A percentile compares a stretch with the other conserved stretches of the same genome.
Conservation (phyloP, 495 filamentous ascomycete species). For the Penicillium crystallinum region DNA sequence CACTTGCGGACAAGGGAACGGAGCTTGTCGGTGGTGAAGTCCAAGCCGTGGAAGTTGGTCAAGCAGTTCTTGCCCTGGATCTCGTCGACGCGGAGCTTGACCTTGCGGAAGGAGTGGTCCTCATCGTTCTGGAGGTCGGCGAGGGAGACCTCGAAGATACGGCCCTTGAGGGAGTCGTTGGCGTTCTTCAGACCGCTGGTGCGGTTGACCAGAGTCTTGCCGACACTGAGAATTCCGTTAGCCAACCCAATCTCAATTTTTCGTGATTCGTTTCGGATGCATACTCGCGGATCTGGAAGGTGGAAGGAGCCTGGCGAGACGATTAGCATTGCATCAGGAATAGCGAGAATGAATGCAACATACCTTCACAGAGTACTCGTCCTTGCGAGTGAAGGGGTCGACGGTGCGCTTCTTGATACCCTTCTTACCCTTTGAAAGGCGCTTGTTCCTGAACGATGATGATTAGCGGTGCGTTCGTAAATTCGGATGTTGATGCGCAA, state of each 20-base stretch:
- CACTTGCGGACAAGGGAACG: conserved; percentile 98
- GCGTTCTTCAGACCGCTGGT: conserved; percentile 99
- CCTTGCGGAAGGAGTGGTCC: conserved; percentile 98
- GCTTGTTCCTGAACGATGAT: conserved; percentile 80
- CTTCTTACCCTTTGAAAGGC: conserved; percentile 99
- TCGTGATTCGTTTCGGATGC: conserved; percentile 24
- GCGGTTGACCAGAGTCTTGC: conserved; percentile 98
- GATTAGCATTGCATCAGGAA: conserved; percentile 17
- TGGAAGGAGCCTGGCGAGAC: conserved; percentile 72
- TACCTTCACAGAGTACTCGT: conserved; percentile 98
- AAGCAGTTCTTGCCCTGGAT: conserved; percentile 99
- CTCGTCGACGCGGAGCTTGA: conserved; percentile 98
- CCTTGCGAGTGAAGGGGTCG: conserved; percentile 96
- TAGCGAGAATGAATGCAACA: conserved; percentile 12
- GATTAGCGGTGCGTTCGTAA: conserved; percentile 8
- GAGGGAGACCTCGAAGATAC: conserved; percentile 97
- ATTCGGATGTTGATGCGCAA: not conserved
- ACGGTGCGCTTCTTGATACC: conserved; percentile 98
- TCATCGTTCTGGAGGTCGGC: conserved; percentile 99
- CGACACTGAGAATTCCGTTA: conserved; percentile 60
- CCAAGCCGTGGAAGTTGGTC: conserved; percentile 99
- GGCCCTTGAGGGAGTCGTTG: conserved; percentile 96
- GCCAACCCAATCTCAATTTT: conserved; percentile 1
- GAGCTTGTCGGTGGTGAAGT: conserved; percentile 99
- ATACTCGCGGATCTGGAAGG: conserved; percentile 96